Conservation (phyloP, 176 grass and related monocot genomes). For the Aechmea fasciata region DNA sequence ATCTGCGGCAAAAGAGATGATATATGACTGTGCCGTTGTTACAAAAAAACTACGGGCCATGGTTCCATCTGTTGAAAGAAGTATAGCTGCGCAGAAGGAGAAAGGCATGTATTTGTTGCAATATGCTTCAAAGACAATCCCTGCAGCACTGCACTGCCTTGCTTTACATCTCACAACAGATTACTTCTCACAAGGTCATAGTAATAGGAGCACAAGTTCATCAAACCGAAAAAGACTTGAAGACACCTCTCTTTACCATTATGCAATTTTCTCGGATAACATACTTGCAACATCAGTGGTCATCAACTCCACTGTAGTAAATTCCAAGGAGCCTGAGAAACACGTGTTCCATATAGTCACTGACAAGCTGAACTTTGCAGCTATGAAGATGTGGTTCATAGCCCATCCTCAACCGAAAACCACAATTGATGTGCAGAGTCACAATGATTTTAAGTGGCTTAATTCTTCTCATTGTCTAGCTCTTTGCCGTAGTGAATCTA, state of each 20-base stretch:
- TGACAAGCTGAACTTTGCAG: conserved; percentile 1
- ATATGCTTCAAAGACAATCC: neutral
- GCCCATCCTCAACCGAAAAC: neutral
- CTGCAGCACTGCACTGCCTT: neutral
- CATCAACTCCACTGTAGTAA: neutral
- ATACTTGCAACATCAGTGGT: neutral
- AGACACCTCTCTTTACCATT: neutral
- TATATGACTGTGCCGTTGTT: neutral
- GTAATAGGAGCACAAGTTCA: neutral
- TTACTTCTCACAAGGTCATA: neutral
- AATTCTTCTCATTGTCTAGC: neutral
- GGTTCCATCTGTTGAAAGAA: neutral
- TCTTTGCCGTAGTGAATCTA: neutral
- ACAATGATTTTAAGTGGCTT: neutral
- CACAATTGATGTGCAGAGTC: neutral
- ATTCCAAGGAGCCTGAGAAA: neutral
- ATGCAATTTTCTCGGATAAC: neutral
- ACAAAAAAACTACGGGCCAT: neutral
- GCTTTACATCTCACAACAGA: neutral
- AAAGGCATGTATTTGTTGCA: neutral
- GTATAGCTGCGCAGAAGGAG: neutral
- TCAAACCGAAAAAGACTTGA: neutral
- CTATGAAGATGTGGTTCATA: neutral
- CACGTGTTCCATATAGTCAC: too few species aligned
- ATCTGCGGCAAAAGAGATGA: neutral